Evolutionary conservation across 495 filamentous ascomycete genomes (phyloP), one percentile per base, ranked within the genome.

Genomic region (Penicillium coprophilum): DNA sequence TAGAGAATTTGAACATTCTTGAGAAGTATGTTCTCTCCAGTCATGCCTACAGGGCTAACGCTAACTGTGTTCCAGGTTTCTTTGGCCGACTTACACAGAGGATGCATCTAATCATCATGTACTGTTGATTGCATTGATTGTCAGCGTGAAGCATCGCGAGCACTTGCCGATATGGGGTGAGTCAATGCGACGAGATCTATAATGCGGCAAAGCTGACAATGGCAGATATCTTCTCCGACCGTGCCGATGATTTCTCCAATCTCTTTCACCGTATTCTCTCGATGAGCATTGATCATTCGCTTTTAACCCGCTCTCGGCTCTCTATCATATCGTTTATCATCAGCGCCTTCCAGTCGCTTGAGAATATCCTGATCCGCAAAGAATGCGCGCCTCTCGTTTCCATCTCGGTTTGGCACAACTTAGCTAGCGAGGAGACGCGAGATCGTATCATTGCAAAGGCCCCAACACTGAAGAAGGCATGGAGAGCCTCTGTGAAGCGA

Each of bases 331-430:
- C 85, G 13, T 96, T 96, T 70, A 82, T 96, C 55, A 92, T 96
- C 51, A 84, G 85, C 60, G 90, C 93, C 50, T 97, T 96, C 70
- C 92, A 96, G 72, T 96, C 92, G 21, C 82, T 97, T 17, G 94
- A 99, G 63, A 96, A 87, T 71, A 81, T 80, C 20, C 80, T 96
- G 47, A 88, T 97, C 28, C 83, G 94, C 46, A 97, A 96, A 66
- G 93, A 99, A 76, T 97, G 93, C 73, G 95, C 92, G 40, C 90
- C 94, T 11, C 77, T 99, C 38, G 93, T 99, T 40, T 92, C 90
- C 1, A 96, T 99, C 61, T 88, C 90, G 2, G 89, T 95, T 62
- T 97, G 94, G 94, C 89, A 96, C 62, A 93, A 96, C 62, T 73
- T 99, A 28, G 88, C 88, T 20, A 89, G 82, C 56, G 85, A 88